Evolutionary conservation across 805 yeast species (phyloP).

Genomic region (Teunomyces atbi): DNA sequence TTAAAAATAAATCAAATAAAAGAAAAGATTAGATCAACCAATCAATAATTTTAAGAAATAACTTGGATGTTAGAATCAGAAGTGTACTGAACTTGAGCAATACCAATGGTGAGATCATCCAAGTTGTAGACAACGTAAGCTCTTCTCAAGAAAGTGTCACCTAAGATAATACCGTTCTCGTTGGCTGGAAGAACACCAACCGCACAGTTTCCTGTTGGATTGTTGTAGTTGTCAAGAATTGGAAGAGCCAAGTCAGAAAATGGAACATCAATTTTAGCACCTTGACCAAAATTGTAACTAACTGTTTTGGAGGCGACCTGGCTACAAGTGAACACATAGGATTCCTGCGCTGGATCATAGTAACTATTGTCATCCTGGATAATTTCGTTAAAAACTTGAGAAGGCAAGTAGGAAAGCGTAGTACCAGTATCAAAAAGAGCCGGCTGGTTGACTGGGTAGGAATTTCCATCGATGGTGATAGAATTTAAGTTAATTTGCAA

Average conservation of each 20-base stretch:
- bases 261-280: constrained; percentile 8
- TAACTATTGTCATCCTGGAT: constrained; percentile 1
- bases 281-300: constrained; percentile 6
- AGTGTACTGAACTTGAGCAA: constrained; percentile 47
- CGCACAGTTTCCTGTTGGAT: neutral
- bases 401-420: constrained; percentile 7
- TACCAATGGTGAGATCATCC: constrained; percentile 40
- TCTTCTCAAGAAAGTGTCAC: constrained; percentile 52
- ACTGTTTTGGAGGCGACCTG: constrained; percentile 8
- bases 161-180: constrained; percentile 28
- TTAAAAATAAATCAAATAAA: neutral
- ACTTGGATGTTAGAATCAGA: constrained; percentile 6
- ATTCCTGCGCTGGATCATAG: neutral
- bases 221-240: neutral
- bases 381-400: neutral
- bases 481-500: constrained; percentile 4
- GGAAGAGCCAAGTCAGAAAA: constrained; percentile 6
- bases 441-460: neutral
- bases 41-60: constrained; percentile 2
- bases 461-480: neutral
- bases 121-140: constrained; percentile 58
- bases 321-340: constrained; percentile 2
- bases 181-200: neutral
- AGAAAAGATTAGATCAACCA: neutral
- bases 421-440: constrained; percentile 12